A percentile compares a stretch with the other conserved stretches of the same genome.
phyloP scores from a whole-genome alignment of 805 yeast genomes.

The Lipomyces chichibuensis region DNA sequence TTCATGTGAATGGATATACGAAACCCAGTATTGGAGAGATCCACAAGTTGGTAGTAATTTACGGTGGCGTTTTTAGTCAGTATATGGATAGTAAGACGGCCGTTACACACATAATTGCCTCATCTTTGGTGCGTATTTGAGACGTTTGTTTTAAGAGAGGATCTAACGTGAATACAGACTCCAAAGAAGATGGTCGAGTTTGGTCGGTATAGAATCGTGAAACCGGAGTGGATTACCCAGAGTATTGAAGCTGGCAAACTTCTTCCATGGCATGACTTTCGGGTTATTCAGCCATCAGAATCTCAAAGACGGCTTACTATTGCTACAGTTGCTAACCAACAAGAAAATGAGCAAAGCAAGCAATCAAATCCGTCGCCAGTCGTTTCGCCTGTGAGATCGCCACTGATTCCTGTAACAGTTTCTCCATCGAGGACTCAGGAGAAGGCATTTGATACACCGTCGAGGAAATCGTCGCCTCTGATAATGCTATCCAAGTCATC shows the following conservation, averaged over 20 bases:
- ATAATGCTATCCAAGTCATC: neutral
- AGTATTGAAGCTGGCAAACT: slow-evolving; percentile 54
- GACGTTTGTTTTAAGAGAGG: neutral
- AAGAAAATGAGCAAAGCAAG: neutral
- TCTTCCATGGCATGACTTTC: slow-evolving; percentile 72
- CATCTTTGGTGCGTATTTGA: slow-evolving; percentile 38
- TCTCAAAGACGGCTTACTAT: slow-evolving; percentile 14
- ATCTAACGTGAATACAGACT: slow-evolving; percentile 53
- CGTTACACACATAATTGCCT: slow-evolving; percentile 85
- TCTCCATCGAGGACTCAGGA: neutral
- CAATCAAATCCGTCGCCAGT: neutral
- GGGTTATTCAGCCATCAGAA: slow-evolving; percentile 41
- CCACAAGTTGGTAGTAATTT: slow-evolving; percentile 66
- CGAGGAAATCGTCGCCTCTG: neutral
- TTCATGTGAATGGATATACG: slow-evolving; percentile 90
- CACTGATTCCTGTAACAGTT: neutral
- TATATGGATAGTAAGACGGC: slow-evolving; percentile 68
- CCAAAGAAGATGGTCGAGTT: slow-evolving; percentile 72
- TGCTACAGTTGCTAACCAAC: neutral
- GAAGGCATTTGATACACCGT: neutral
- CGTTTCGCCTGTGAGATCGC: neutral
- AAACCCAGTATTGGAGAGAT: slow-evolving; percentile 74
- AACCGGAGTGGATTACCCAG: slow-evolving; percentile 79
- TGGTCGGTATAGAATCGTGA: slow-evolving; percentile 70
- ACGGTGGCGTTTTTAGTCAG: slow-evolving; percentile 80